Evolutionary conservation across 2,329 filamentous ascomycete genomes (phyloP).

Genomic region (Scedosporium aurantiacum): DNA sequence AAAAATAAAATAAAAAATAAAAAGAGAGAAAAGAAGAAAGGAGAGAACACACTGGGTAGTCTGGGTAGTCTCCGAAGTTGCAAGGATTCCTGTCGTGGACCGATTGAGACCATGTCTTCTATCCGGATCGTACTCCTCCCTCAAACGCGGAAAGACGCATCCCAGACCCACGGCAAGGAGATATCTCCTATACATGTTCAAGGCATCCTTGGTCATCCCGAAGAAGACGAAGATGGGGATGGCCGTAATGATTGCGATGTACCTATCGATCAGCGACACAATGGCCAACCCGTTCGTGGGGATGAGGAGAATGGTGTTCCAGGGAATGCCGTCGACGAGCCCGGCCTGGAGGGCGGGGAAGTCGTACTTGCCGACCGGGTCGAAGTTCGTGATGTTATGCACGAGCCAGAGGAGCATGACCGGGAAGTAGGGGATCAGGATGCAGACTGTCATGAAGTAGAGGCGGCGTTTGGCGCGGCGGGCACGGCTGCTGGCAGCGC

Average conservation of each 20-base stretch:
- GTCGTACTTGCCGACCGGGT: conserved; percentile 23
- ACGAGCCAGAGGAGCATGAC: conserved; percentile 29
- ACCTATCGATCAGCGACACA: conserved; percentile 32
- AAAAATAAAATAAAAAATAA: too few relatives aligned
- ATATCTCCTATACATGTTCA: conserved; percentile 33
- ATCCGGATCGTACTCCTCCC: conserved; percentile 27
- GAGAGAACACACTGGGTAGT: conserved; percentile 1
- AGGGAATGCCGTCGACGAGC: conserved; percentile 18
- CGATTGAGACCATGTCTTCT: background rate
- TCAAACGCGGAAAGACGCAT: conserved; percentile 29
- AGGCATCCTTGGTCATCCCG: conserved; percentile 41
- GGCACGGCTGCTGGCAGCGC: conserved; percentile 27
- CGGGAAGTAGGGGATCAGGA: conserved; percentile 41
- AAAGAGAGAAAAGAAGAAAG: too few relatives aligned
- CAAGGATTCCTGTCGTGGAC: background rate
- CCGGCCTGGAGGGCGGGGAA: conserved; percentile 29
- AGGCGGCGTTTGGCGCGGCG: conserved; percentile 39
- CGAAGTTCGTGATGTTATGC: conserved; percentile 26
- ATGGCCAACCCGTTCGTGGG: conserved; percentile 29
- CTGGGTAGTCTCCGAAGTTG: conserved; percentile 1
- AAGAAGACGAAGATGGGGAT: conserved; percentile 43
- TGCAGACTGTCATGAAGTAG: conserved; percentile 42
- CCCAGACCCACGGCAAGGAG: conserved; percentile 31
- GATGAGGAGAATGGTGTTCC: conserved; percentile 35
- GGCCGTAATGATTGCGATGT: conserved; percentile 35